A percentile compares a stretch with the other conserved stretches of the same genome.
phyloP scores from a whole-genome alignment of 1,284 basidiomycete genomes.

The Irpex rosettiformis region DNA sequence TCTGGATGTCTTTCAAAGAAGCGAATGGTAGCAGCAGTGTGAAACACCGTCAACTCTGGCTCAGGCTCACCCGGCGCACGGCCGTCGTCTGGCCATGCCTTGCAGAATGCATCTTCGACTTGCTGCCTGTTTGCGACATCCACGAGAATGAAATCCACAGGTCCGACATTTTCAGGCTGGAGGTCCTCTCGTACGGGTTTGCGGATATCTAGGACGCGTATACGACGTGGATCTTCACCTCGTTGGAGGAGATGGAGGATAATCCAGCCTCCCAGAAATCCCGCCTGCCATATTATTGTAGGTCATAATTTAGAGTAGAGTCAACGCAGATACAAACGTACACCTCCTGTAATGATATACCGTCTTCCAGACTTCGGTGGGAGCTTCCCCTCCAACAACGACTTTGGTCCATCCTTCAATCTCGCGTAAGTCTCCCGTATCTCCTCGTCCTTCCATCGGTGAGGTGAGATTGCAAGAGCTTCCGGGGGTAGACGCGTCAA shows the following conservation, averaged over 20 bases:
- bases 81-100: conserved; percentile 48
- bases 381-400: conserved; percentile 34
- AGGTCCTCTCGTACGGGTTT: conserved; percentile 53
- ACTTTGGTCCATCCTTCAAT: conserved; percentile 32
- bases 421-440: conserved; percentile 34
- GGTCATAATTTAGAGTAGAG: neutral
- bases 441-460: conserved; percentile 39
- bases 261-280: conserved; percentile 76
- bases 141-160: conserved; percentile 53
- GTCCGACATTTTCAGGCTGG: conserved; percentile 40
- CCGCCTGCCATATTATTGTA: conserved; percentile 40
- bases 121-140: conserved; percentile 53
- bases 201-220: conserved; percentile 66
- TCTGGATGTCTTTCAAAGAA: conserved; percentile 61
- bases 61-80: conserved; percentile 18
- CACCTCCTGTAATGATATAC: conserved; percentile 56
- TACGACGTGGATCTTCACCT: conserved; percentile 62
- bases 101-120: conserved; percentile 57
- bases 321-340: conserved; percentile 23
- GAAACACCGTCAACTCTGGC: conserved; percentile 59
- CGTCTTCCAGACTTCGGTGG: conserved; percentile 52
- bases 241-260: conserved; percentile 60
- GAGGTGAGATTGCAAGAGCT: conserved; percentile 41
- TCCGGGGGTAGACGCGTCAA: conserved; percentile 43
- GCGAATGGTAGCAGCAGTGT: conserved; percentile 71